These are phyloP conservation scores for Naganishia friedmannii DNA, from an alignment of 768 basidiomycete species.

Conservation along the genomic window DNA sequence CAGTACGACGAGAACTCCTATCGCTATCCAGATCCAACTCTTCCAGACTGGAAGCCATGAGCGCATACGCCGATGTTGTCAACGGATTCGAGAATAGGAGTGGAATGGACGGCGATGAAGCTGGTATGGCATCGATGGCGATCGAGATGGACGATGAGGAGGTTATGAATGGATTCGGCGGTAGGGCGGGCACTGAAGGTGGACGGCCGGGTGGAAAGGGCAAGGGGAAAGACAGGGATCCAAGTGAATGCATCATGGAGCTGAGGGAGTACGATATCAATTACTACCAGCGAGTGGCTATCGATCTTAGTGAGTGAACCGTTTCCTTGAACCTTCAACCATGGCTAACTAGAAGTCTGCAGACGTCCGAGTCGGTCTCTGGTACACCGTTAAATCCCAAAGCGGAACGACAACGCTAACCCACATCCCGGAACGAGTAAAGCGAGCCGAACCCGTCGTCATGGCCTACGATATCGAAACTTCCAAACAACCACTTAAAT, in stretches of 20 bases:
- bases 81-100: slow-evolving; percentile 46
- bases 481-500: slow-evolving; percentile 98
- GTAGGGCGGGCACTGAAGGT: slow-evolving; percentile 53
- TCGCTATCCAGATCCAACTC: slow-evolving; percentile 86
- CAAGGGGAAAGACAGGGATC: slow-evolving; percentile 64
- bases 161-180: slow-evolving; percentile 21
- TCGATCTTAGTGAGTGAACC: slow-evolving; percentile 68
- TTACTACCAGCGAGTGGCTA: slow-evolving; percentile 97
- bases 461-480: slow-evolving; percentile 99
- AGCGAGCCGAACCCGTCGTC: slow-evolving; percentile 97
- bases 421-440: slow-evolving; percentile 76
- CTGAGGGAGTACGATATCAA: slow-evolving; percentile 94
- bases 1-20: slow-evolving; percentile 79
- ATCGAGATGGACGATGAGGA: slow-evolving; percentile 56
- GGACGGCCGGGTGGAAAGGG: slow-evolving; percentile 33
- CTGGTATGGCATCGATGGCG: slow-evolving; percentile 52
- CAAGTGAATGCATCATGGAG: slow-evolving; percentile 89
- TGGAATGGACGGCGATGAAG: slow-evolving; percentile 58
- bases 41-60: slow-evolving; percentile 88
- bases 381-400: slow-evolving; percentile 84
- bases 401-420: slow-evolving; percentile 73
- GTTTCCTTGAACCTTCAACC: not conserved
- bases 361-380: slow-evolving; percentile 94
- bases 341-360: not conserved
- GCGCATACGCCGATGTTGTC: slow-evolving; percentile 96